These are phyloP conservation scores for Ogataea trehaloabstinens DNA, from an alignment of 805 yeast genomes.

Conservation along the genomic window DNA sequence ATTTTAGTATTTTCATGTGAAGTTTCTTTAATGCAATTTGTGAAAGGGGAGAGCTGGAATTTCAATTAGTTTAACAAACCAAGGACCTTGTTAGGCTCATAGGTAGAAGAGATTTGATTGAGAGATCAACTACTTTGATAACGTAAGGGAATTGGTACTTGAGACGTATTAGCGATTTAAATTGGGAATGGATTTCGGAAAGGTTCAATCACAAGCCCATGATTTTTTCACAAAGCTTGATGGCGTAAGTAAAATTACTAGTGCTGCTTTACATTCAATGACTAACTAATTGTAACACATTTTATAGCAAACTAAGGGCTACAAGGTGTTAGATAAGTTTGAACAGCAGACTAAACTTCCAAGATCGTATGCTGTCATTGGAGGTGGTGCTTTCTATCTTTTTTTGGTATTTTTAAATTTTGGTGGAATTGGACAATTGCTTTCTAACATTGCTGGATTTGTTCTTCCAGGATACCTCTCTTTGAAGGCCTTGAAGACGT, in stretches of 20 bases:
- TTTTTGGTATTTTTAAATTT: slow-evolving; percentile 80
- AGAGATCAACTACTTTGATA: no score
- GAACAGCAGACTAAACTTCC: slow-evolving; percentile 56
- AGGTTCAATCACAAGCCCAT: slow-evolving; percentile 28
- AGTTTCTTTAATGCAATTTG: no score
- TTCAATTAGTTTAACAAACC: no score
- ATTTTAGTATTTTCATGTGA: no score
- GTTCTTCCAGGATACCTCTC: slow-evolving; percentile 89
- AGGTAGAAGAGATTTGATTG: no score
- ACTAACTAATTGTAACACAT: not conserved
- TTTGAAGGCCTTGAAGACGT: slow-evolving; percentile 75
- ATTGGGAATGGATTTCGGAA: slow-evolving; percentile 29
- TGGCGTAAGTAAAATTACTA: slow-evolving; percentile 17
- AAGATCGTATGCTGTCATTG: slow-evolving; percentile 80
- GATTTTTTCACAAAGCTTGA: slow-evolving; percentile 25
- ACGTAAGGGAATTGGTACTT: no score
- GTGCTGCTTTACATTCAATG: not conserved
- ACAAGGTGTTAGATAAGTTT: slow-evolving; percentile 35
- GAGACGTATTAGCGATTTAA: no score
- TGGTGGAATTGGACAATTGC: slow-evolving; percentile 93
- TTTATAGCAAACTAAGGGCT: slow-evolving; percentile 25
- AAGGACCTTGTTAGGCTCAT: no score
- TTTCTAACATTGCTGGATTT: slow-evolving; percentile 90
- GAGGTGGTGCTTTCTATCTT: slow-evolving; percentile 62
- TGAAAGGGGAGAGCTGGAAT: no score